Evolutionary conservation across 306 rosid species (phyloP).

Genomic region (Rosa persica): DNA sequence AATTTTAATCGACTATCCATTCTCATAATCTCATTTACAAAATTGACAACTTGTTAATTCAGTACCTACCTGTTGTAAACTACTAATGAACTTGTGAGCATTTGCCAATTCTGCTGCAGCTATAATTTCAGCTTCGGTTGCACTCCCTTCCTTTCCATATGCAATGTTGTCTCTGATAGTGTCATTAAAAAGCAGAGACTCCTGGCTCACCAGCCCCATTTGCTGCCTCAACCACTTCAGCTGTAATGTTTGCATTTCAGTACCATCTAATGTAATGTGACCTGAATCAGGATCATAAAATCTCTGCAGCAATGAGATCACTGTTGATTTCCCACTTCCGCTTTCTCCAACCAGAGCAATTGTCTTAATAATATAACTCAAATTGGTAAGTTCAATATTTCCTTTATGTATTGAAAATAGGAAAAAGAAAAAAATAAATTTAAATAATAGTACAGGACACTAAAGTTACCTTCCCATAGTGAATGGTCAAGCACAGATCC

Average conservation of each 20-base stretch:
- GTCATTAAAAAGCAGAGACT: conserved; percentile 68
- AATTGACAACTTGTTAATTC: background rate
- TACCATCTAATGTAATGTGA: conserved; percentile 60
- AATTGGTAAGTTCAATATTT: conserved; percentile 19
- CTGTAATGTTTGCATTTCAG: conserved; percentile 52
- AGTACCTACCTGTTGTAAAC: conserved; percentile 55
- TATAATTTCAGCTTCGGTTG: conserved; percentile 61
- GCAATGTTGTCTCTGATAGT: conserved; percentile 73
- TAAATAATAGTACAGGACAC: background rate
- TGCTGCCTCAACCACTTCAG: conserved; percentile 76
- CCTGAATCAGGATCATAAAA: conserved; percentile 74
- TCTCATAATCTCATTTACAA: background rate
- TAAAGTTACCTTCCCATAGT: conserved; percentile 57
- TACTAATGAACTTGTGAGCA: conserved; percentile 71
- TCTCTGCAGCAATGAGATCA: conserved; percentile 69
- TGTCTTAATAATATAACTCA: conserved; percentile 43
- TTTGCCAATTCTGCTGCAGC: conserved; percentile 70
- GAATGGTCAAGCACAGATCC: conserved; percentile 62
- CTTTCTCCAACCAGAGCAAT: conserved; percentile 87
- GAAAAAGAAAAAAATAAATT: background rate
- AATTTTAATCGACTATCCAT: background rate
- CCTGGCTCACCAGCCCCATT: conserved; percentile 82
- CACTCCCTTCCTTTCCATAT: conserved; percentile 60
- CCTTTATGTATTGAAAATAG: background rate
- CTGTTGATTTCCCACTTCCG: conserved; percentile 84